A percentile compares a stretch with the other conserved stretches of the same genome.
phyloP scores from a whole-genome alignment of 2,329 filamentous ascomycete genomes.

The Fusarium drepaniforme region DNA sequence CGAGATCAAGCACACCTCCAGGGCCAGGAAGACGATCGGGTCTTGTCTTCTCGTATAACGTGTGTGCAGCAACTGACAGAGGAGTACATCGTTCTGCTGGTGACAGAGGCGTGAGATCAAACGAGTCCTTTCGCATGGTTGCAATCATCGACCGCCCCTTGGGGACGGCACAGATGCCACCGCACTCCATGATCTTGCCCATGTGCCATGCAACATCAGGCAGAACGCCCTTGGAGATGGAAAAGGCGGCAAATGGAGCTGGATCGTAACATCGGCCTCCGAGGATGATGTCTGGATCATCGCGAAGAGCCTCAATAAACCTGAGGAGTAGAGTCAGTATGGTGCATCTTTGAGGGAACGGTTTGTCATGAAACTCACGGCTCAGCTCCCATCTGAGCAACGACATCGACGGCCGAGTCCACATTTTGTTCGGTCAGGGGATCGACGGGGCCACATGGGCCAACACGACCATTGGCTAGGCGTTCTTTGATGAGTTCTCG shows the following conservation, averaged over 20 bases:
- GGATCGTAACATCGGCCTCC: constrained; percentile 55
- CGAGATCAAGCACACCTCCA: constrained; percentile 59
- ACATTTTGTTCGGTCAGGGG: constrained; percentile 40
- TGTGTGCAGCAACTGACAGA: constrained; percentile 62
- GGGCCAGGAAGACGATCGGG: constrained; percentile 63
- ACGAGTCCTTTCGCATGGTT: constrained; percentile 56
- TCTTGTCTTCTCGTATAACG: constrained; percentile 65
- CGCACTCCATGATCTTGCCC: constrained; percentile 68
- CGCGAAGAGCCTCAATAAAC: constrained; percentile 34
- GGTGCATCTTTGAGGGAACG: not conserved
- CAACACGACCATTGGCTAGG: constrained; percentile 42
- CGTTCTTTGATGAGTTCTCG: constrained; percentile 44
- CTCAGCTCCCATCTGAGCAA: constrained; percentile 41
- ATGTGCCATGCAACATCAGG: constrained; percentile 58
- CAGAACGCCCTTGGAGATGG: constrained; percentile 45
- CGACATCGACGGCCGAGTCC: constrained; percentile 34
- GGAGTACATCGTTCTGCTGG: constrained; percentile 58
- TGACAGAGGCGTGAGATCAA: constrained; percentile 59
- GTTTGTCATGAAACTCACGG: constrained; percentile 22
- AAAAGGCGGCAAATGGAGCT: constrained; percentile 54
- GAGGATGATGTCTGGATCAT: constrained; percentile 46
- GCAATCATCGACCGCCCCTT: constrained; percentile 58
- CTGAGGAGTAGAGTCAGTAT: constrained; percentile 7
- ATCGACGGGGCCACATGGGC: constrained; percentile 51
- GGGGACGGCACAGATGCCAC: constrained; percentile 58